Percentiles rank a stretch among this genome's conserved stretches.
These are phyloP conservation scores for Cenchrus americanus DNA, from an alignment of 176 grass and related monocot genomes.

Conservation along the genomic window DNA sequence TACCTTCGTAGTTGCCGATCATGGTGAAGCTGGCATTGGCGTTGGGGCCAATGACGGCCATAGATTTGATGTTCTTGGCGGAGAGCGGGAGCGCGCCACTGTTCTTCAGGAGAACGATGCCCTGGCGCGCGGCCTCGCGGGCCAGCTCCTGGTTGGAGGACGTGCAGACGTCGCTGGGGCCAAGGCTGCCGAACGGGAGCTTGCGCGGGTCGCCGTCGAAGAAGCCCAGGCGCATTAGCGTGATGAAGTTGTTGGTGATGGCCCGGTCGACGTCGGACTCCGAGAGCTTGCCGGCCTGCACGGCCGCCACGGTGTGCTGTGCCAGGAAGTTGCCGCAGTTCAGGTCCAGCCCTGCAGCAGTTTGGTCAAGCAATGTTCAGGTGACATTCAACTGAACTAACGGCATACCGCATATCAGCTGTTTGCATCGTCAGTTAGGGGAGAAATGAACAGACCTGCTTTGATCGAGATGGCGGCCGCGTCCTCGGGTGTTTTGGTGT, in stretches of 20 bases:
- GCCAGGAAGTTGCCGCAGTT: conserved; percentile 83
- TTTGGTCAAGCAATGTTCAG: conserved; percentile 6
- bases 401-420: neutral
- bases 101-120: conserved; percentile 98
- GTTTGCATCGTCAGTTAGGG: neutral
- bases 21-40: conserved; percentile 91
- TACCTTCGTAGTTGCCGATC: conserved; percentile 98
- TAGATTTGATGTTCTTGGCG: conserved; percentile 57
- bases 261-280: conserved; percentile 76
- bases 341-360: conserved; percentile 74
- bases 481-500: conserved; percentile 84
- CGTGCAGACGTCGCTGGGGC: conserved; percentile 84
- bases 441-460: conserved; percentile 49
- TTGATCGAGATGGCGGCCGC: conserved; percentile 88
- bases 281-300: conserved; percentile 65
- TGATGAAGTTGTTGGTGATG: conserved; percentile 88
- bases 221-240: conserved; percentile 84
- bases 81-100: conserved; percentile 61
- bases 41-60: conserved; percentile 94
- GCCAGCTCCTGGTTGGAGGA: conserved; percentile 75
- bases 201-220: conserved; percentile 87
- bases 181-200: conserved; percentile 64
- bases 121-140: conserved; percentile 76
- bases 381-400: neutral
- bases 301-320: conserved; percentile 66